Conservation (phyloP, 148 eudicot species). For the Chenopodium formosanum region DNA sequence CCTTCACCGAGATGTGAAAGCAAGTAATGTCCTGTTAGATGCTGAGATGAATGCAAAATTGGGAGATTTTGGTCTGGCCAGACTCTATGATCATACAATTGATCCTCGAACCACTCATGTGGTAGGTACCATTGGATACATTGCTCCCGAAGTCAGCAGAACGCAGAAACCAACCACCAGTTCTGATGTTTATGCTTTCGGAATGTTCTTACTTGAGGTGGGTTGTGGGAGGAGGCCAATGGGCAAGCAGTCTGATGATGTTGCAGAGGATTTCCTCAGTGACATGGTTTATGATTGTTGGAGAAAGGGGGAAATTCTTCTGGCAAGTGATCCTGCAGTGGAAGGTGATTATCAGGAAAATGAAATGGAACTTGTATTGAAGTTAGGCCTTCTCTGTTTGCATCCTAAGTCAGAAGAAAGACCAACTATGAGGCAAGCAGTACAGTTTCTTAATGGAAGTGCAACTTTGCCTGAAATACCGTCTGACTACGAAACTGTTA, state of each 20-base stretch:
- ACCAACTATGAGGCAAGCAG: slow-evolving; percentile 37
- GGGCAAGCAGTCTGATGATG: not conserved
- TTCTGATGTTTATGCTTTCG: slow-evolving; percentile 44
- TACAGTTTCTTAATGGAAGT: slow-evolving; percentile 17
- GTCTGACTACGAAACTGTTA: slow-evolving; percentile 13
- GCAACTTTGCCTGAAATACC: slow-evolving; percentile 20
- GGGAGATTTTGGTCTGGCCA: slow-evolving; percentile 48
- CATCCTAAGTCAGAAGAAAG: slow-evolving; percentile 29
- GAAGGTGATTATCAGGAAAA: slow-evolving; percentile 18
- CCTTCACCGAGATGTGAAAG: slow-evolving; percentile 41
- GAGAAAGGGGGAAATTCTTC: slow-evolving; percentile 25
- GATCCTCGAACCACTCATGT: slow-evolving; percentile 34
- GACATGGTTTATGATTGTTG: slow-evolving; percentile 27
- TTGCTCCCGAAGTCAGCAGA: slow-evolving; percentile 42
- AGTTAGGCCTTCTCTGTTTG: slow-evolving; percentile 32
- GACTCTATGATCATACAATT: slow-evolving; percentile 34
- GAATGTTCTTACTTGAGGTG: slow-evolving; percentile 37
- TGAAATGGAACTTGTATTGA: slow-evolving; percentile 35
- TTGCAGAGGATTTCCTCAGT: slow-evolving; percentile 11
- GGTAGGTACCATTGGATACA: slow-evolving; percentile 44
- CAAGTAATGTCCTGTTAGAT: slow-evolving; percentile 38
- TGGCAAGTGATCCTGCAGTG: slow-evolving; percentile 27
- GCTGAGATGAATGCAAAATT: slow-evolving; percentile 37
- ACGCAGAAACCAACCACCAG: slow-evolving; percentile 28
- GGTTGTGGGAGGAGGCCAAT: slow-evolving; percentile 40